A percentile compares a stretch with the other conserved stretches of the same genome.
Evolutionary conservation across 1,284 basidiomycete species (phyloP).

Genomic region (Exobasidium cylindrosporum): DNA sequence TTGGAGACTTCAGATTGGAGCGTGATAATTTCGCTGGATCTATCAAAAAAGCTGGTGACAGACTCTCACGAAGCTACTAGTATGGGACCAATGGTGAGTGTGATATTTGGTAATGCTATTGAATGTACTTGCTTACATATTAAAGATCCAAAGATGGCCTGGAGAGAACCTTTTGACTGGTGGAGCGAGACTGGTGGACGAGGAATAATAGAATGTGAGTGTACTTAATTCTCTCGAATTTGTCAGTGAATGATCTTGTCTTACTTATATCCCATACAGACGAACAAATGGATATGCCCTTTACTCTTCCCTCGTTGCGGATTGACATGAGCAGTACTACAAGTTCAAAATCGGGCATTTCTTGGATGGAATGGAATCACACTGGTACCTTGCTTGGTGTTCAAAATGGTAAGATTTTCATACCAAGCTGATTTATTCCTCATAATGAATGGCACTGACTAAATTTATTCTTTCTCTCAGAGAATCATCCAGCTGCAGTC

Average conservation of each 20-base stretch:
- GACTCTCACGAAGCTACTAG: background rate
- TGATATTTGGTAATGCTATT: no score
- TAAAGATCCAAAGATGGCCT: background rate
- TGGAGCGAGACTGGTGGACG: background rate
- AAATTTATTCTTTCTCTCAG: background rate
- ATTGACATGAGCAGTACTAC: background rate
- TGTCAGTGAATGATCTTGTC: background rate
- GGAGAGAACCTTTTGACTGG: conserved; percentile 3
- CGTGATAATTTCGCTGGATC: background rate
- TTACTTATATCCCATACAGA: background rate
- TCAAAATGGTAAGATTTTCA: conserved; percentile 2
- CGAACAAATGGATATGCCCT: background rate
- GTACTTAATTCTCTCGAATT: no score
- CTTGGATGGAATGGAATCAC: conserved; percentile 5
- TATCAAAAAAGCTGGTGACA: conserved; percentile 1
- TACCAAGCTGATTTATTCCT: background rate
- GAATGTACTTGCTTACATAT: no score
- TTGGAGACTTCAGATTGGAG: conserved; percentile 2
- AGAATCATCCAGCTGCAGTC: background rate
- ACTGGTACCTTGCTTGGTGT: background rate
- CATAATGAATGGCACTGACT: background rate
- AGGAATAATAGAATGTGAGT: conserved; percentile 4
- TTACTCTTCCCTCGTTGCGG: background rate
- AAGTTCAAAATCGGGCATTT: conserved; percentile 1
- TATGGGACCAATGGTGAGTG: background rate